Percentiles rank a stretch among this genome's conserved stretches.
phyloP scores from a whole-genome alignment of 345 rosid species.

The Draba incana region DNA sequence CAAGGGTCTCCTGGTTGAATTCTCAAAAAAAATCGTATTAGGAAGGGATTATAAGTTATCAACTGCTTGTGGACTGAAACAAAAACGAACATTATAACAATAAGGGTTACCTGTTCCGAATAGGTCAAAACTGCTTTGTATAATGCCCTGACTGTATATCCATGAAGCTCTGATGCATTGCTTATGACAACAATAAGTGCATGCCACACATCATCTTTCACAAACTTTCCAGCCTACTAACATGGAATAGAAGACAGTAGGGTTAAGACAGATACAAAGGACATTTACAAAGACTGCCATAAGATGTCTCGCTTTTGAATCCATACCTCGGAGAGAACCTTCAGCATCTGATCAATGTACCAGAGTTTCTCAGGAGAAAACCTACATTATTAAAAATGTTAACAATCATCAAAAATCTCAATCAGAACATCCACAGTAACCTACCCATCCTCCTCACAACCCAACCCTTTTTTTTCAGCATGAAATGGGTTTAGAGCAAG shows the following conservation, averaged over 20 bases:
- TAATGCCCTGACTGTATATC: slow-evolving; percentile 86
- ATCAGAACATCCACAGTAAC: slow-evolving; percentile 20
- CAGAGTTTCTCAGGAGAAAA: slow-evolving; percentile 95
- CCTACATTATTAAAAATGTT: slow-evolving; percentile 55
- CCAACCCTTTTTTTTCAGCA: neutral
- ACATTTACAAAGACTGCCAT: slow-evolving; percentile 13
- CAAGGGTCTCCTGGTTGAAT: slow-evolving; percentile 80
- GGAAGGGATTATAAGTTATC: slow-evolving; percentile 18
- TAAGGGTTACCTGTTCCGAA: slow-evolving; percentile 75
- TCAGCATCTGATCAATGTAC: slow-evolving; percentile 99
- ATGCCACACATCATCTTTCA: slow-evolving; percentile 98
- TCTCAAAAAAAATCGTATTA: slow-evolving; percentile 31
- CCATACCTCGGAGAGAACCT: slow-evolving; percentile 95
- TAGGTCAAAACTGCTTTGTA: slow-evolving; percentile 78
- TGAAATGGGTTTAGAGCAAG: slow-evolving; percentile 14
- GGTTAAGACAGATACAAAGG: slow-evolving; percentile 30
- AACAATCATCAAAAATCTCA: slow-evolving; percentile 28
- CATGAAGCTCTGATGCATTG: slow-evolving; percentile 96
- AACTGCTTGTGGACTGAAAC: slow-evolving; percentile 14
- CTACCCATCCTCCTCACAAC: slow-evolving; percentile 13
- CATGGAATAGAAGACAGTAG: slow-evolving; percentile 44
- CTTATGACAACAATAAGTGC: slow-evolving; percentile 91
- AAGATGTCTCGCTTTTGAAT: slow-evolving; percentile 30
- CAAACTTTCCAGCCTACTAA: slow-evolving; percentile 97
- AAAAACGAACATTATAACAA: slow-evolving; percentile 27